A percentile compares a stretch with the other conserved stretches of the same genome.
These are phyloP conservation scores for Pterocarpus macrocarpus DNA, from an alignment of 306 rosid species.

Conservation along the genomic window DNA sequence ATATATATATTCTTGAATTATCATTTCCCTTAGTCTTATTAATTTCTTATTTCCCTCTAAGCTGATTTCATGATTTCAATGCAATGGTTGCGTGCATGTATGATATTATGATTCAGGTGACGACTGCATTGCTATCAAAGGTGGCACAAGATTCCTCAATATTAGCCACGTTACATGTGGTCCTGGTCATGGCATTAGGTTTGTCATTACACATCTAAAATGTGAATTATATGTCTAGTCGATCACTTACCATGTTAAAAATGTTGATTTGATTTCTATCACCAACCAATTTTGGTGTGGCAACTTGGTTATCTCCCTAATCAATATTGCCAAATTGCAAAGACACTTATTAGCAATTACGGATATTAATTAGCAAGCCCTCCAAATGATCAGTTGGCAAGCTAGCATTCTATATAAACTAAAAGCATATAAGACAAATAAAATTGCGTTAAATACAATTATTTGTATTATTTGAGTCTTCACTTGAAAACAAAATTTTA, in stretches of 20 bases:
- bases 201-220: not conserved
- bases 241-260: not conserved
- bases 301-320: too few species aligned
- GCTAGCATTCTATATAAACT: not conserved
- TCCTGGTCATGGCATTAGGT: conserved; percentile 75
- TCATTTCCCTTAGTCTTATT: not conserved
- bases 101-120: conserved; percentile 50
- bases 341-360: too few species aligned
- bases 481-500: not conserved
- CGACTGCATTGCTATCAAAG: conserved; percentile 60
- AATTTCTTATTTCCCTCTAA: not conserved
- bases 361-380: too few species aligned
- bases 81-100: too few species aligned
- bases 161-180: conserved; percentile 53
- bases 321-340: not conserved
- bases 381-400: too few species aligned
- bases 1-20: too few species aligned
- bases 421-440: not conserved
- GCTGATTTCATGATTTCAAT: not conserved
- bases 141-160: conserved; percentile 40
- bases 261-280: not conserved
- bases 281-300: not conserved
- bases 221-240: not conserved
- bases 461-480: not conserved
- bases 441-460: not conserved